phyloP scores from a whole-genome alignment of 2,329 filamentous ascomycete species.

The Cercospora sojina region DNA sequence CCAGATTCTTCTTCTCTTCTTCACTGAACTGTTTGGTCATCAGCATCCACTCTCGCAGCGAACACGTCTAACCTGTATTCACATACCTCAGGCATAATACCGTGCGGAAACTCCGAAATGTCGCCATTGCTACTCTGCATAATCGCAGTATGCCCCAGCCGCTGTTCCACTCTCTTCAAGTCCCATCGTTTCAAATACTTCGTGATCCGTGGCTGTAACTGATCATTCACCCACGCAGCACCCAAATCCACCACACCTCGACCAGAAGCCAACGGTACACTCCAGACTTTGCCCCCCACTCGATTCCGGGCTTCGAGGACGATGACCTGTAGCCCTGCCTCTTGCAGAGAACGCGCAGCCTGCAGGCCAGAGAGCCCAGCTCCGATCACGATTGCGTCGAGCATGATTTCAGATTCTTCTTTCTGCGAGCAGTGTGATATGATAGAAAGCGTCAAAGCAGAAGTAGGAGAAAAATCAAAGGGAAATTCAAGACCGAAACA shows the following conservation, averaged over 20 bases:
- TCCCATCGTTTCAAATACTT: background rate
- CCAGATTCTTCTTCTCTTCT: slow-evolving; percentile 31
- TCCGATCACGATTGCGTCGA: slow-evolving; percentile 20
- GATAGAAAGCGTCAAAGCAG: too few species aligned
- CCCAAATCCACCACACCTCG: slow-evolving; percentile 51
- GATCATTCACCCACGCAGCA: slow-evolving; percentile 60
- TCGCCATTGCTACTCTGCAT: background rate
- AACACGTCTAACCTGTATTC: too few species aligned
- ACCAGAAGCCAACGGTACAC: slow-evolving; percentile 4
- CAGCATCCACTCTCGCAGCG: background rate
- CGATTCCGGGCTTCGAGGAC: slow-evolving; percentile 34
- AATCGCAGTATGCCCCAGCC: slow-evolving; percentile 3
- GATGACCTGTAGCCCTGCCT: slow-evolving; percentile 25
- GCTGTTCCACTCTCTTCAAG: slow-evolving; percentile 3
- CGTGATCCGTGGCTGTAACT: slow-evolving; percentile 44
- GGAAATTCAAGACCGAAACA: too few species aligned
- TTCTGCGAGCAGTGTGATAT: background rate
- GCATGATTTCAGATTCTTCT: background rate
- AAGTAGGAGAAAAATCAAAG: too few species aligned
- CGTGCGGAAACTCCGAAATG: slow-evolving; percentile 31
- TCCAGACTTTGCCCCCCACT: slow-evolving; percentile 31
- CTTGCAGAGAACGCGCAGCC: slow-evolving; percentile 27
- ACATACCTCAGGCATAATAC: slow-evolving; percentile 2
- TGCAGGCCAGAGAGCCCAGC: slow-evolving; percentile 34
- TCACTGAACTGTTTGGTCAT: slow-evolving; percentile 1